phyloP scores from a whole-genome alignment of 768 basidiomycete species.

The Cyclocybe cylindracea region DNA sequence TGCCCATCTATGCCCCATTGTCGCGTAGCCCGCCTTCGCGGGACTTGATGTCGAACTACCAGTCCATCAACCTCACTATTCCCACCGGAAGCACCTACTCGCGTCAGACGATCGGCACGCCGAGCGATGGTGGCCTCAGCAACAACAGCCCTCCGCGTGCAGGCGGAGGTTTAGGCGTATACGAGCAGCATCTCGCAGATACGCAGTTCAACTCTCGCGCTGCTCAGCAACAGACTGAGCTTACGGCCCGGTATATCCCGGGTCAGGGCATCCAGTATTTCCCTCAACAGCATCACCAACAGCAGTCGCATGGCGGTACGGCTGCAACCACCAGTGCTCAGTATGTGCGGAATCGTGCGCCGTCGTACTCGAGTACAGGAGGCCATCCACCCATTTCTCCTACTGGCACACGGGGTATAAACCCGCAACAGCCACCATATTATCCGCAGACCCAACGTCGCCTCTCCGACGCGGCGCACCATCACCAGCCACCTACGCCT shows the following conservation, averaged over 20 bases:
- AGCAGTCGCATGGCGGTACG: slow-evolving; percentile 12
- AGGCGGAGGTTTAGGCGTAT: slow-evolving; percentile 22
- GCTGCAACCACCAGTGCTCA: slow-evolving; percentile 21
- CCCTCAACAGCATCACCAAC: slow-evolving; percentile 31
- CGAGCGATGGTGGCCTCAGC: slow-evolving; percentile 59
- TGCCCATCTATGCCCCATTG: slow-evolving; percentile 74
- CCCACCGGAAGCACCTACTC: slow-evolving; percentile 46
- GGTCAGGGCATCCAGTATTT: slow-evolving; percentile 66
- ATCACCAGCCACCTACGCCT: slow-evolving; percentile 23
- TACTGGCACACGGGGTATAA: slow-evolving; percentile 31
- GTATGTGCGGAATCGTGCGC: slow-evolving; percentile 42
- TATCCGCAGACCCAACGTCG: slow-evolving; percentile 45
- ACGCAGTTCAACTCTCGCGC: slow-evolving; percentile 30
- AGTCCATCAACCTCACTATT: slow-evolving; percentile 62
- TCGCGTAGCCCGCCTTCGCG: slow-evolving; percentile 62
- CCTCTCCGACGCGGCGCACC: slow-evolving; percentile 37
- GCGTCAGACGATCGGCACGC: slow-evolving; percentile 56
- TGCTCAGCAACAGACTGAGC: slow-evolving; percentile 34
- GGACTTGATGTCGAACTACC: slow-evolving; percentile 55
- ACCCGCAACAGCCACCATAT: slow-evolving; percentile 48
- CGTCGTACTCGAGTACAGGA: slow-evolving; percentile 39
- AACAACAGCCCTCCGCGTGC: slow-evolving; percentile 46
- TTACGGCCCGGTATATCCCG: slow-evolving; percentile 63
- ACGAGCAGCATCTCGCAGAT: slow-evolving; percentile 48
- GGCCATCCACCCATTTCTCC: slow-evolving; percentile 63